phyloP scores from a whole-genome alignment of 352 stramenopile genomes.

The Pythium brachiatum region DNA sequence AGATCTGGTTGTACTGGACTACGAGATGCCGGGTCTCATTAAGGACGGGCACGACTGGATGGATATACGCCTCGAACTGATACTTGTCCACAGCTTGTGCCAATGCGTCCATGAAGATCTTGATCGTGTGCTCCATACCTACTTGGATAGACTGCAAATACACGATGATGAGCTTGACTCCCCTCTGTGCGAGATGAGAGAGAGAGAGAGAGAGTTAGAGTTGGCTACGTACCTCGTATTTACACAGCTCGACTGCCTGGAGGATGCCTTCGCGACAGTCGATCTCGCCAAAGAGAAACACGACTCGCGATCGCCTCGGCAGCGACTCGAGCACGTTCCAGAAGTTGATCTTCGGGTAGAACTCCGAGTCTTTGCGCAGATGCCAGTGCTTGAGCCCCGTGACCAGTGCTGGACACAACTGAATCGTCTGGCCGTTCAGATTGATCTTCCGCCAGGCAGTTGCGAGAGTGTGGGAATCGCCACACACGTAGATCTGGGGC shows the following conservation, averaged over 20 bases:
- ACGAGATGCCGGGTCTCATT: constrained; percentile 86
- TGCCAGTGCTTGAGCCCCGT: constrained; percentile 95
- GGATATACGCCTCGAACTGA: constrained; percentile 72
- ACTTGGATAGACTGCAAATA: constrained; percentile 58
- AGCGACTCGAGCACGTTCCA: constrained; percentile 60
- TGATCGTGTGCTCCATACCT: constrained; percentile 74
- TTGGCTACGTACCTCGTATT: constrained; percentile 63
- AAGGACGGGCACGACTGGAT: constrained; percentile 88
- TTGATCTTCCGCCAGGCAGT: constrained; percentile 78
- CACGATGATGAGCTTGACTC: not conserved
- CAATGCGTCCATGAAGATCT: constrained; percentile 78
- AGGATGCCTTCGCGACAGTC: constrained; percentile 94
- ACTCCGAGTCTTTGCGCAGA: constrained; percentile 74
- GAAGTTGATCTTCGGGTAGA: constrained; percentile 94
- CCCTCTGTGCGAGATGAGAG: no score
- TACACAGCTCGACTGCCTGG: constrained; percentile 81
- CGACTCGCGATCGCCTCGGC: constrained; percentile 57
- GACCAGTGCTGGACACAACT: constrained; percentile 70
- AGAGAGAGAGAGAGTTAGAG: no score
- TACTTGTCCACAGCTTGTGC: constrained; percentile 48
- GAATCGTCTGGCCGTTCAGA: constrained; percentile 17
- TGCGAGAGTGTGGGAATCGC: constrained; percentile 91
- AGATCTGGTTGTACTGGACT: constrained; percentile 80
- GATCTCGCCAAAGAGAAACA: constrained; percentile 95
- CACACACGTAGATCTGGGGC: constrained; percentile 76